Evolutionary conservation across 352 stramenopile genomes (phyloP), one percentile per base, ranked within the genome.

Genomic region (Phytophthora boehmeriae): DNA sequence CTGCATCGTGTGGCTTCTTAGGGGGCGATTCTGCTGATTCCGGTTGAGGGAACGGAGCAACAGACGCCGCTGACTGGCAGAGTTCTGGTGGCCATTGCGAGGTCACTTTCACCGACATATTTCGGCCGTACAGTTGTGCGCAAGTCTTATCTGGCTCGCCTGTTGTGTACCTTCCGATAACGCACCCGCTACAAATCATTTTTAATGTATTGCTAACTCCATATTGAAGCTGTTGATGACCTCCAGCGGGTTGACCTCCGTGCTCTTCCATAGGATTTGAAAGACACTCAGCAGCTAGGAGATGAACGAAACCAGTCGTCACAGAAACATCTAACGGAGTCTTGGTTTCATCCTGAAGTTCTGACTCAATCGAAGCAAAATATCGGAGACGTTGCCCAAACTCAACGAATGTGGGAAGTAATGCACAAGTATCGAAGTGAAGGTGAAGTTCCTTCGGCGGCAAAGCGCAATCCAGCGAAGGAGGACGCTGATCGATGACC

Each of bases 51-150:
- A 14, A 23, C 2, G 30, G 13, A 25, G 50, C 22, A 53, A 34
- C 39, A 8, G 65, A 54, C 8, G 58, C 54, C 0, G 48, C 17
- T 11, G 63, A 52, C 2, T 27, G 9, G 27, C 39, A 17, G 5
- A 52, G 38, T n/a, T 73, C 16, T 41, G 83, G 81, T 20, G 83
- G 79, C 83, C 81, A 91, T 32, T 77, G 63, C 0, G 77, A 75
- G 1, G 69, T 71, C 2, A 90, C 75, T 42, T 87, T 83, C 2
- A 90, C 54, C 8, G 74, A 86, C 81, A 92, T 88, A 47, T 92
- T 90, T 2, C 81, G 68, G 2, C 83, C 79, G 49, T 90, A 90
- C 3, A 89, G 13, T 49, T 90, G 81, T 0, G 83, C 66, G 19
- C 78, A 74, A 32, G 83, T 80, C 4, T 78, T 71, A 0, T 70